Conservation (phyloP, 768 basidiomycete genomes). For the Pisolithus marmoratus region DNA sequence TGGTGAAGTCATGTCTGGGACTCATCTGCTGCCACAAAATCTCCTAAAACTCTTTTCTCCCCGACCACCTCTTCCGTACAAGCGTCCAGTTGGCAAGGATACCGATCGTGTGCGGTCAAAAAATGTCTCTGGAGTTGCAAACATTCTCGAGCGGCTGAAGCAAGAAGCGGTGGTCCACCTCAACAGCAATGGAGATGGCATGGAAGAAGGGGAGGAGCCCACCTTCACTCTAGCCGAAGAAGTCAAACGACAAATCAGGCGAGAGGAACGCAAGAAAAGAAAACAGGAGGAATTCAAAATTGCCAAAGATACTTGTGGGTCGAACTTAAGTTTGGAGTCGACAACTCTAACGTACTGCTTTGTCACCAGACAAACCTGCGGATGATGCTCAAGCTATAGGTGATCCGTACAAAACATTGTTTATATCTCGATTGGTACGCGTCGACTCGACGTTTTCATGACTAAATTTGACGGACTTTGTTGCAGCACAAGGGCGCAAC, state of each 20-base stretch:
- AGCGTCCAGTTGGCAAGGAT: conserved; percentile 80
- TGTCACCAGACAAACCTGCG: conserved; percentile 76
- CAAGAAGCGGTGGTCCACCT: conserved; percentile 70
- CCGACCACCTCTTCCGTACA: conserved; percentile 82
- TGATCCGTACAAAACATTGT: conserved; percentile 97
- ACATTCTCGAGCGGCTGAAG: conserved; percentile 63
- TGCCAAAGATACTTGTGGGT: conserved; percentile 83
- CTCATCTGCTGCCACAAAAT: conserved; percentile 90
- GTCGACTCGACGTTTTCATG: not conserved
- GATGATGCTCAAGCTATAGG: conserved; percentile 89
- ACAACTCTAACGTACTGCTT: conserved; percentile 6
- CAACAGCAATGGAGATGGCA: conserved; percentile 53
- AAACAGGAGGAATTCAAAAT: conserved; percentile 69
- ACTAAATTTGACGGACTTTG: conserved; percentile 12
- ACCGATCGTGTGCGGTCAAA: conserved; percentile 68
- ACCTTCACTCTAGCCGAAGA: conserved; percentile 80
- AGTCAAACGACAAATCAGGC: conserved; percentile 66
- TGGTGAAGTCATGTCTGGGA: conserved; percentile 45
- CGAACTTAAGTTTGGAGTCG: not conserved
- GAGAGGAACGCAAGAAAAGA: conserved; percentile 76
- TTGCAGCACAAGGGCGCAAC: conserved; percentile 84
- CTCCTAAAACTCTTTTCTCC: conserved; percentile 96
- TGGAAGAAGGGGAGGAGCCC: conserved; percentile 84
- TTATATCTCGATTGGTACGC: conserved; percentile 85
- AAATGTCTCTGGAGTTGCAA: conserved; percentile 70